Conservation (phyloP, 1,139 yeast genomes). For the Hemisphaericaspora xylofermentans region DNA sequence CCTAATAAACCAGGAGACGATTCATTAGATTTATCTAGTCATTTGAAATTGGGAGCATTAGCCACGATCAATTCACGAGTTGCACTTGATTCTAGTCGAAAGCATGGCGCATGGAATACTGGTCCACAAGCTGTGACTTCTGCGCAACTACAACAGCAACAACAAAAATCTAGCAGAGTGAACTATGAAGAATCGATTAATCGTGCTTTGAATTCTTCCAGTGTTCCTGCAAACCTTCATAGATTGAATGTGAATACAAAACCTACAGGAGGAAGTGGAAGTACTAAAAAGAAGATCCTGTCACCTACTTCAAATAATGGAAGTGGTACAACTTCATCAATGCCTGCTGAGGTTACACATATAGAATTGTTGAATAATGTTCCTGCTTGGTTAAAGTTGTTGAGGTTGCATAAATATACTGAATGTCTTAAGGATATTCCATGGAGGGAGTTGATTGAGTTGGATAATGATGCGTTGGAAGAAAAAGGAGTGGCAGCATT, state of each 20-base stretch:
- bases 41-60: slow-evolving; percentile 58
- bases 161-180: slow-evolving; percentile 12
- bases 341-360: slow-evolving; percentile 67
- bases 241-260: slow-evolving; percentile 3
- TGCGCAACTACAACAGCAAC: slow-evolving; percentile 14
- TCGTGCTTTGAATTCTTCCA: slow-evolving; percentile 36
- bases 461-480: slow-evolving; percentile 69
- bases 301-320: slow-evolving; percentile 10
- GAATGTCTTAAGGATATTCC: slow-evolving; percentile 70
- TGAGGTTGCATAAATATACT: slow-evolving; percentile 91
- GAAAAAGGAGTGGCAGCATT: slow-evolving; percentile 84
- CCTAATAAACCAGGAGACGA: slow-evolving; percentile 17
- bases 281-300: slow-evolving; percentile 10
- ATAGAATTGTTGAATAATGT: slow-evolving; percentile 68
- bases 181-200: slow-evolving; percentile 37
- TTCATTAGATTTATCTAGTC: slow-evolving; percentile 38
- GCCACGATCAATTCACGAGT: slow-evolving; percentile 63
- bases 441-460: slow-evolving; percentile 77
- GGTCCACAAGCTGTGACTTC: slow-evolving; percentile 6
- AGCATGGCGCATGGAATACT: slow-evolving; percentile 19
- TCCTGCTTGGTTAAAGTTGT: slow-evolving; percentile 88
- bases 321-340: slow-evolving; percentile 32
- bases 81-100: slow-evolving; percentile 56
- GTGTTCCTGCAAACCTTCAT: slow-evolving; percentile 28
- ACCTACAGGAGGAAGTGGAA: slow-evolving; percentile 1